Evolutionary conservation across 2,329 filamentous ascomycete genomes (phyloP).

Genomic region (Coniochaeta sp.): DNA sequence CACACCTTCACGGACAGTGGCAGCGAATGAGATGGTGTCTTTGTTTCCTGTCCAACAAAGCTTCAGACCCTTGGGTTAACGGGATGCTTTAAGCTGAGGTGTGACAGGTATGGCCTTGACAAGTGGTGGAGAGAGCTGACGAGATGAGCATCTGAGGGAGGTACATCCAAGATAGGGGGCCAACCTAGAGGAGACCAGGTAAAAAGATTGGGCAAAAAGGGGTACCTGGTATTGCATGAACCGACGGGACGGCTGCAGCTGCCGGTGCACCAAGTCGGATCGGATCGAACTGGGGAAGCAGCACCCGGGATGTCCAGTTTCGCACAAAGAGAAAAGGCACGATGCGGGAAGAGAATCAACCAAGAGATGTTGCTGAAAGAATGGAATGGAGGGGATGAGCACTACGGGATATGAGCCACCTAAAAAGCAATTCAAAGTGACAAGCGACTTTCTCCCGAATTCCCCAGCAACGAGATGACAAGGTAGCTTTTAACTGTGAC

Average conservation of each 20-base stretch:
- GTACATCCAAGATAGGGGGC: not conserved
- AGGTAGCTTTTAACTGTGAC: not conserved
- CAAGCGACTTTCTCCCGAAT: not conserved
- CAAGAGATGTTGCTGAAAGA: not conserved
- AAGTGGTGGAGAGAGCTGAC: not conserved
- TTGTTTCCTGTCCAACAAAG: not conserved
- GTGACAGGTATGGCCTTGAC: not conserved
- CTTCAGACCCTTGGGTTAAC: not conserved
- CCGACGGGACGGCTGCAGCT: not conserved
- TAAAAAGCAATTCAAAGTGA: not conserved
- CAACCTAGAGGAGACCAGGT: not conserved
- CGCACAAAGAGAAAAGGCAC: not conserved
- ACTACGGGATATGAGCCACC: not conserved
- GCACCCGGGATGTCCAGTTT: not conserved
- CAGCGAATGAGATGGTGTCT: not conserved
- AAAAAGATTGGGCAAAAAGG: not conserved
- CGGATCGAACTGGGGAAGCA: not conserved
- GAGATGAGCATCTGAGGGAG: not conserved
- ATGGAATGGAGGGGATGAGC: not conserved
- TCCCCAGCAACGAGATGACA: not conserved
- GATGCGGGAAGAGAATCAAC: not conserved
- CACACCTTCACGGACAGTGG: not conserved
- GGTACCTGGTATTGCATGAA: conserved; percentile 1
- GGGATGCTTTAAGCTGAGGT: not conserved
- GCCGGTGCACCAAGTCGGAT: not conserved